A percentile compares a stretch with the other conserved stretches of the same genome.
Evolutionary conservation across 306 rosid genomes (phyloP).

Genomic region (Dalbergia cultrata): DNA sequence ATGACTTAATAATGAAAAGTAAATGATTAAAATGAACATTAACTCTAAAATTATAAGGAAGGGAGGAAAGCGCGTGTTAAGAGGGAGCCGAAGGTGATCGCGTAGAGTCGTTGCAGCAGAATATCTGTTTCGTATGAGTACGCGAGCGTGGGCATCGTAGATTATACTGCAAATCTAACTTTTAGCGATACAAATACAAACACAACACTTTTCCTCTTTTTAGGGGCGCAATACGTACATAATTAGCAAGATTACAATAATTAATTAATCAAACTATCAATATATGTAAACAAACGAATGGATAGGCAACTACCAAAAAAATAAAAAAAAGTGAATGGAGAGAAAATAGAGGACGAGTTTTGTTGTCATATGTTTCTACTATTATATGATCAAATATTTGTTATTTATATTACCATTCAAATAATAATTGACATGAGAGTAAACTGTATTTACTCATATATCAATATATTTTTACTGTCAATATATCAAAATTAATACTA

Average conservation of each 20-base stretch:
- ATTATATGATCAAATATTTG: too few species aligned
- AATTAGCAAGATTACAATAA: neutral
- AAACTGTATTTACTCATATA: too few species aligned
- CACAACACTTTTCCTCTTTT: neutral
- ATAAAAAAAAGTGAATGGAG: too few species aligned
- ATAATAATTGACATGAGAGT: too few species aligned
- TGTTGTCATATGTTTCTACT: too few species aligned
- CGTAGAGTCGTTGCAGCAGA: constrained; percentile 38
- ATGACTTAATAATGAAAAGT: too few species aligned
- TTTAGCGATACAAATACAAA: neutral
- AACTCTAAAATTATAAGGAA: too few species aligned
- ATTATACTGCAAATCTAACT: constrained; percentile 42
- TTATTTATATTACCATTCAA: too few species aligned
- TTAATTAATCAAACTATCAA: neutral
- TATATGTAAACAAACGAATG: constrained; percentile 1
- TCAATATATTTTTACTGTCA: too few species aligned
- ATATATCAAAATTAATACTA: too few species aligned
- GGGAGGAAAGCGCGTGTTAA: constrained; percentile 31
- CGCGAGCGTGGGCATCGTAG: constrained; percentile 23
- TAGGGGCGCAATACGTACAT: neutral
- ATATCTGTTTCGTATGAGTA: constrained; percentile 49
- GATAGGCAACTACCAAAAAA: too few species aligned
- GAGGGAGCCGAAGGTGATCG: neutral
- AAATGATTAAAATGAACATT: too few species aligned
- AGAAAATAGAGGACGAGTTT: neutral